Evolutionary conservation across 2,329 filamentous ascomycete species (phyloP), one percentile per base, ranked within the genome.

Genomic region (Escovopsis sp.): DNA sequence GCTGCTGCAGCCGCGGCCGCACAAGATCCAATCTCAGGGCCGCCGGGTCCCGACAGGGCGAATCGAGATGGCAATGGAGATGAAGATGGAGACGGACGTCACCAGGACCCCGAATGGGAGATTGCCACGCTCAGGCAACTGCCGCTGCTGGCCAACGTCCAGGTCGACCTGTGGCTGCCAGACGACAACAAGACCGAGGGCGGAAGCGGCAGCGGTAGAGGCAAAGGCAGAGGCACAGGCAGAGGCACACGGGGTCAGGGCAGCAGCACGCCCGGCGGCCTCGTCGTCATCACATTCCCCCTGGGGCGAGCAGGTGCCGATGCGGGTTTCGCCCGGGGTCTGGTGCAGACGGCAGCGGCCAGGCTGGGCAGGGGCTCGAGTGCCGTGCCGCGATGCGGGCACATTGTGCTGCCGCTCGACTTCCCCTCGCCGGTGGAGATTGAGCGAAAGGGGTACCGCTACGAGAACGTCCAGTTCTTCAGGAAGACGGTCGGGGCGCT

Each of bases 111-210:
- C n/a, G 33, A 35, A 35, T 91, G 84, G 84, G 70, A 77, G 12
- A 80, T 84, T 55, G 66, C 86, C 56, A 85, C 83, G 0, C 74
- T 79, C 55, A 66, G 81, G 43, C 72, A 81, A 49, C 78, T 77
- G 49, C 77, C 85, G 1, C 71, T 70, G 35, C 68, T 96, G 40
- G 79, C 84, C 7, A 79, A 77, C 37, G 69, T 95, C 39, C 70
- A 67, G 43, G 69, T 77, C 24, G 74, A 79, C 51, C 65, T 81
- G 37, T 88, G 81, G 80, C 59, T 80, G 24, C 81, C 82, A 0
- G 80, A 85, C 58, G 62, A 70, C 38, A 74, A 70, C 38, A 74
- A 74, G 57, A 58, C 61, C 43, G 6, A 20, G 20, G 20, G 20
- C 20, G 20, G n/a, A n/a, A n/a, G 20, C 20, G 20, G 20, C 20